Evolutionary conservation across 768 basidiomycete species (phyloP).

Genomic region (Collybiopsis luxurians): DNA sequence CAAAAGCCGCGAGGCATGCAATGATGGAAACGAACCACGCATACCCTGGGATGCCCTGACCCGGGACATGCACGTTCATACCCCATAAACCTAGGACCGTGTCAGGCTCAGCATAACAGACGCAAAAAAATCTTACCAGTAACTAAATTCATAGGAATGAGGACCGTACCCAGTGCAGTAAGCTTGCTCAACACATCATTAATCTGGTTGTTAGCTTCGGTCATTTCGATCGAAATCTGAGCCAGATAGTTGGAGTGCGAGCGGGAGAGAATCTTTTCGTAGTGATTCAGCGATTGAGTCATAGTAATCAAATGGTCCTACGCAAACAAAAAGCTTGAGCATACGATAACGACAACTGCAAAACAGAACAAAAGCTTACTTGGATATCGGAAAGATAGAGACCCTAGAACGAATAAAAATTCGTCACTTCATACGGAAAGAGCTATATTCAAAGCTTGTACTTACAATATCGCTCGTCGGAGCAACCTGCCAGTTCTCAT

Average conservation of each 20-base stretch:
- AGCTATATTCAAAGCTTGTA: constrained; percentile 9
- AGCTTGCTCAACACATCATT: constrained; percentile 98
- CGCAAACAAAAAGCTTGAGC: not conserved
- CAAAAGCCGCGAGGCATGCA: constrained; percentile 75
- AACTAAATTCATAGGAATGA: constrained; percentile 96
- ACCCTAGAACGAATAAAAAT: constrained; percentile 48
- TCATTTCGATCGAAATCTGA: constrained; percentile 99
- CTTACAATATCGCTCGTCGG: constrained; percentile 95
- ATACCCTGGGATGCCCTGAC: constrained; percentile 56
- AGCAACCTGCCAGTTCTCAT: constrained; percentile 98
- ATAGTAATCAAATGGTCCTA: constrained; percentile 98
- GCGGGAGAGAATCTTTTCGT: constrained; percentile 98
- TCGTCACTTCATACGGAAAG: too few relatives aligned
- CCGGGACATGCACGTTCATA: constrained; percentile 98
- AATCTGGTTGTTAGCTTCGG: constrained; percentile 99
- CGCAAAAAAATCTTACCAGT: constrained; percentile 55
- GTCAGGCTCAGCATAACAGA: not conserved
- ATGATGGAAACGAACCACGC: constrained; percentile 87
- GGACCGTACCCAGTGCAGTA: constrained; percentile 95
- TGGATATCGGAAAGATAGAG: constrained; percentile 96
- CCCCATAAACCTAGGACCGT: constrained; percentile 76
- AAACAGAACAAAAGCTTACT: constrained; percentile 28
- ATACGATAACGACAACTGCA: not conserved
- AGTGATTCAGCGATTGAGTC: constrained; percentile 99
- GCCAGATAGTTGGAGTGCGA: constrained; percentile 99